These are phyloP conservation scores for Skeletonema potamos DNA, from an alignment of 108 stramenopile species.

Conservation along the genomic window DNA sequence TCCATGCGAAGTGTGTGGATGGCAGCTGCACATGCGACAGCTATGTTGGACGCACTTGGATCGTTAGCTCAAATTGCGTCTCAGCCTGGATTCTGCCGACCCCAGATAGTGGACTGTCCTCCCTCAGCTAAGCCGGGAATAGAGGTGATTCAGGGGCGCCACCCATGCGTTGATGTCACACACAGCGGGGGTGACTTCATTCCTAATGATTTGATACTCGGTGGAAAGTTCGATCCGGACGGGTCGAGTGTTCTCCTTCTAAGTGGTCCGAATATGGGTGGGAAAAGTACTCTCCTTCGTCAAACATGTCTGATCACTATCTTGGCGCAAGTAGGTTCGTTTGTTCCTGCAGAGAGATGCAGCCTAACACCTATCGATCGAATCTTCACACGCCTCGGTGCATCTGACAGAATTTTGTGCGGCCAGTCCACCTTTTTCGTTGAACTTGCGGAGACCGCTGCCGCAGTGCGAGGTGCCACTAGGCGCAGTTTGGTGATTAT, in stretches of 20 bases:
- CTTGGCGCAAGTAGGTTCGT: conserved; percentile 97
- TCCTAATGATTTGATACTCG: conserved; percentile 91
- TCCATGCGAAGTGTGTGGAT: conserved; percentile 84
- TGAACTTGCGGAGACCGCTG: conserved; percentile 97
- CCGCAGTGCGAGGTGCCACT: conserved; percentile 95
- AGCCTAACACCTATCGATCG: conserved; percentile 95
- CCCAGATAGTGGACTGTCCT: conserved; percentile 72
- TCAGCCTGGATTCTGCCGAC: conserved; percentile 76
- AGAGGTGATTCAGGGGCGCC: conserved; percentile 84
- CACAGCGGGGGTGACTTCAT: conserved; percentile 85
- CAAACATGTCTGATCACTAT: conserved; percentile 97
- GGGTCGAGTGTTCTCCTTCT: conserved; percentile 80
- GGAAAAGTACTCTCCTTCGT: conserved; percentile 95
- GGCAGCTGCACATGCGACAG: conserved; percentile 81
- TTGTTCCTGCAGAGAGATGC: conserved; percentile 94
- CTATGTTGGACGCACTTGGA: conserved; percentile 93
- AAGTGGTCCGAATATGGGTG: conserved; percentile 98
- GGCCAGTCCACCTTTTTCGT: conserved; percentile 99
- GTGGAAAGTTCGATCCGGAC: conserved; percentile 39
- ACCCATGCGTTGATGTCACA: conserved; percentile 92
- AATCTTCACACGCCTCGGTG: conserved; percentile 99
- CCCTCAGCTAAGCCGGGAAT: conserved; percentile 57
- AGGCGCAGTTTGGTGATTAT: conserved; percentile 94
- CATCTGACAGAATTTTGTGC: conserved; percentile 95
- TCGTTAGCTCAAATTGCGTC: conserved; percentile 85